phyloP scores from a whole-genome alignment of 2,329 filamentous ascomycete species.

The Penicillium crustosum region DNA sequence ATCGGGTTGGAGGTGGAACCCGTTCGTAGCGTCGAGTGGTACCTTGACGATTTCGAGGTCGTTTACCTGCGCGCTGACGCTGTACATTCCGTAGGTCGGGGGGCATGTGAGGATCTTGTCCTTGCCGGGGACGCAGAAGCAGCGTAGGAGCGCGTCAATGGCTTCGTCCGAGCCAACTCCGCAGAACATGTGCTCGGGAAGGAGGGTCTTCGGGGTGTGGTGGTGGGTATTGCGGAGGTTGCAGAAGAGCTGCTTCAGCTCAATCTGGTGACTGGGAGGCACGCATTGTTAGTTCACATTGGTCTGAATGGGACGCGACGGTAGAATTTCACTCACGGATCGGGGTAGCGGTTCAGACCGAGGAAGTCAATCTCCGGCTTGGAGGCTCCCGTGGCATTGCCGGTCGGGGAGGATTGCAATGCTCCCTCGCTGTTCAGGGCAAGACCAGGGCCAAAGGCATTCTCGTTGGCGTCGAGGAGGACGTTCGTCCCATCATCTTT shows the following conservation, averaged over 20 bases:
- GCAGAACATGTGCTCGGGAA: slow-evolving; percentile 83
- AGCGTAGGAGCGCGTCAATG: slow-evolving; percentile 88
- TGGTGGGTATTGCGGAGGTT: slow-evolving; percentile 76
- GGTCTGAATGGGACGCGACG: neutral
- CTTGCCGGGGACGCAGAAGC: slow-evolving; percentile 82
- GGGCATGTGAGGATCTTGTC: slow-evolving; percentile 95
- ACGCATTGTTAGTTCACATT: slow-evolving; percentile 2
- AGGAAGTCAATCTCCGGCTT: slow-evolving; percentile 70
- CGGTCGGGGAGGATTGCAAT: slow-evolving; percentile 47
- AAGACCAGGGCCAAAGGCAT: slow-evolving; percentile 85
- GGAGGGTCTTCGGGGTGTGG: slow-evolving; percentile 72
- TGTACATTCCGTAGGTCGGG: slow-evolving; percentile 98
- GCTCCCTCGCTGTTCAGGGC: slow-evolving; percentile 51
- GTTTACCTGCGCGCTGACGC: slow-evolving; percentile 90
- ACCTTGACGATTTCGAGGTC: slow-evolving; percentile 83
- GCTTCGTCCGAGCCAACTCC: slow-evolving; percentile 96
- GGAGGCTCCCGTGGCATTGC: slow-evolving; percentile 39
- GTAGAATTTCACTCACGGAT: slow-evolving; percentile 57
- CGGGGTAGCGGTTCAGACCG: slow-evolving; percentile 89
- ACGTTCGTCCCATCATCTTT: slow-evolving; percentile 97
- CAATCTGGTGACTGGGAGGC: slow-evolving; percentile 67
- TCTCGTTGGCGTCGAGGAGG: slow-evolving; percentile 96
- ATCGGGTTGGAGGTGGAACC: slow-evolving; percentile 71
- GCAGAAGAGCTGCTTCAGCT: slow-evolving; percentile 85
- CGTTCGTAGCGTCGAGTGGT: slow-evolving; percentile 70